These are phyloP conservation scores for Avena sativa DNA, from an alignment of 176 grass and related monocot genomes.

Conservation along the genomic window DNA sequence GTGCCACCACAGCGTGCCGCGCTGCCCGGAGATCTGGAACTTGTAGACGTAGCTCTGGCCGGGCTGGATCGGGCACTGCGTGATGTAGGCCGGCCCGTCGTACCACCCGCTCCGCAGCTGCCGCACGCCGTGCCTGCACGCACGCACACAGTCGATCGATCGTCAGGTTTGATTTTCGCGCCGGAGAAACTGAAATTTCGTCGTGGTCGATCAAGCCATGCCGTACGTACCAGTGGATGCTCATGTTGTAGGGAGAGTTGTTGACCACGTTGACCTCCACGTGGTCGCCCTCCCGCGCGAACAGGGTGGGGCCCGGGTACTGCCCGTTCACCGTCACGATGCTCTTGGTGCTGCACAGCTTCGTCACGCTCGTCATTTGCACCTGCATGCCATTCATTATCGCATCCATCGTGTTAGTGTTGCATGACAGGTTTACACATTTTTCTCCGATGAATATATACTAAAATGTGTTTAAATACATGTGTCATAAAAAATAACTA, in stretches of 20 bases:
- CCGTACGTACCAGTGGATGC: constrained; percentile 56
- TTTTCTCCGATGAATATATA: too few relatives aligned
- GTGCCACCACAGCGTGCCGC: constrained; percentile 93
- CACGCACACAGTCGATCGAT: too few relatives aligned
- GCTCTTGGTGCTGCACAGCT: constrained; percentile 76
- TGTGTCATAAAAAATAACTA: too few relatives aligned
- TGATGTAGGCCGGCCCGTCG: constrained; percentile 79
- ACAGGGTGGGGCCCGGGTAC: constrained; percentile 68
- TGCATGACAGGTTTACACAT: too few relatives aligned
- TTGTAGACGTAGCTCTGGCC: constrained; percentile 71
- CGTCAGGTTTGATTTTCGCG: too few relatives aligned
- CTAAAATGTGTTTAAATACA: too few relatives aligned
- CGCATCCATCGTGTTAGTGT: too few relatives aligned
- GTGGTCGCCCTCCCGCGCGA: constrained; percentile 73
- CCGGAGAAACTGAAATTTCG: too few relatives aligned
- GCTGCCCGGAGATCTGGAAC: constrained; percentile 61
- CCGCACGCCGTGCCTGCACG: constrained; percentile 58
- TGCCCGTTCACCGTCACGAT: constrained; percentile 86
- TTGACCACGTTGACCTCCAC: constrained; percentile 72
- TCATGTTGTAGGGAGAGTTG: constrained; percentile 71
- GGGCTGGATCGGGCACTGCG: constrained; percentile 78
- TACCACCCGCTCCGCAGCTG: constrained; percentile 78
- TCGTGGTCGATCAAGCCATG: too few relatives aligned
- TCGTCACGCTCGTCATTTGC: constrained; percentile 60
- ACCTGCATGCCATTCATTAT: constrained; percentile 46